Base-by-base conservation (phyloP, 306 rosid species). In the Sechiopsis laciniata region DNA sequence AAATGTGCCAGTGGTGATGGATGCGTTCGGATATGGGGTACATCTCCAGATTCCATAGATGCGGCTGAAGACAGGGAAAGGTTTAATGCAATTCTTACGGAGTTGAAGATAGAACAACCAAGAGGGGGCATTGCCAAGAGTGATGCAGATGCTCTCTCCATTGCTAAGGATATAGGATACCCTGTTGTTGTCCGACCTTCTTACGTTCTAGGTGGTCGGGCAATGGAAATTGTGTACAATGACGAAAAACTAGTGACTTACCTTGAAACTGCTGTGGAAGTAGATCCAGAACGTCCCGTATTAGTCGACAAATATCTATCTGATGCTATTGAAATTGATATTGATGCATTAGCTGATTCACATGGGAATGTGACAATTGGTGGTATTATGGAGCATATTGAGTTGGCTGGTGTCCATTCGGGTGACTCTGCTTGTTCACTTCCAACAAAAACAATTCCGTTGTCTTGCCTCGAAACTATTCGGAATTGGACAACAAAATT, bases 351-450 rank as follows among this genome's bases (percentile, higher is more conserved):
- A 76, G 95, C 97, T 2, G 99, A 95, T 79, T 91, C 84, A n/a
- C 78, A 85, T 53, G 99, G 97, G n/a, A 88, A 89, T 72, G 99
- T 91, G 69, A 96, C 91, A 70, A 95, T 95, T 80, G 97, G 96
- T 80, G 99, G 97, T 82, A 95, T 95, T 74, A 95, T 95, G 99
- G 99, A 95, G 88, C 99, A 95, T 88, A 95, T 95, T 69, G 99
- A 95, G 84, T 97, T 91, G 82, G 97, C 99, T 58, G 97, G 97
- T 54, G 96, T 95, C 74, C 97, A 95, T 78, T 95, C 99, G 29
- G 99, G 99, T 20, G 97, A 91, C 78, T 95, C 99, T 50, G 99
- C 99, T 40, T 95, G 99, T 79, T 86, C 88, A 14, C 77, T 95
- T 68, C 99, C 97, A 24, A 91, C 96, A 7, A 87, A 89, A 83